A percentile compares a stretch with the other conserved stretches of the same genome.
Evolutionary conservation across 2,329 filamentous ascomycete species (phyloP).

Genomic region (Aspergillus neotritici): DNA sequence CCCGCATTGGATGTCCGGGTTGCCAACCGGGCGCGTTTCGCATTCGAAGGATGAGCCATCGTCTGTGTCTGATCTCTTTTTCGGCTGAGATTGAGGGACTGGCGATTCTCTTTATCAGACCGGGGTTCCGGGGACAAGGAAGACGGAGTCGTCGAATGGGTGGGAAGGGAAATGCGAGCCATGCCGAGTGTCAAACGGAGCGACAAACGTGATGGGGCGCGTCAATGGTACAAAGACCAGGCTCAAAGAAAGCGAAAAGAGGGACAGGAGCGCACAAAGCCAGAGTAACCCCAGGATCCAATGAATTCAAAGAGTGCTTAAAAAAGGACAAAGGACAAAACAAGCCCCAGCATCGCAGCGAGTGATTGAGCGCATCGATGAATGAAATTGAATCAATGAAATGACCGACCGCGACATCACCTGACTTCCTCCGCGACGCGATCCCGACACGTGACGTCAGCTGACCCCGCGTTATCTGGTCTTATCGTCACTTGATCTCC

Average conservation of each 20-base stretch:
- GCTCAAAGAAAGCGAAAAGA: not conserved
- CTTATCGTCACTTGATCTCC: no score
- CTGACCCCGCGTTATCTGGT: conserved; percentile 12
- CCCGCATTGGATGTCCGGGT: conserved; percentile 25
- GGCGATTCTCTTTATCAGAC: conserved; percentile 49
- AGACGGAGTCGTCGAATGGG: conserved; percentile 16
- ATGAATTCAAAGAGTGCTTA: no score
- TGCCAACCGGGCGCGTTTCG: conserved; percentile 44
- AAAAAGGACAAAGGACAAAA: no score
- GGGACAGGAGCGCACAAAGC: not conserved
- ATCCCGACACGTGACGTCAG: conserved; percentile 7
- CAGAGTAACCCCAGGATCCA: not conserved
- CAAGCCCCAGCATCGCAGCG: no score
- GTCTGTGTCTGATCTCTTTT: conserved; percentile 41
- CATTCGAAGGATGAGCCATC: conserved; percentile 32
- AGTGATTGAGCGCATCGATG: no score
- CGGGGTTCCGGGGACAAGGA: conserved; percentile 31
- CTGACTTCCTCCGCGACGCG: conserved; percentile 5
- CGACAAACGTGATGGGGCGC: conserved; percentile 10
- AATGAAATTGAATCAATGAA: not conserved
- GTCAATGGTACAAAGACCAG: conserved; percentile 8
- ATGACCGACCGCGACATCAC: not conserved
- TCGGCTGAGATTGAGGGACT: conserved; percentile 17
- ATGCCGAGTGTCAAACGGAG: conserved; percentile 20
- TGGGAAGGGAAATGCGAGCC: conserved; percentile 19